These are phyloP conservation scores for Kitagawia praeruptora DNA, from an alignment of 129 eudicot genomes.

Conservation along the genomic window DNA sequence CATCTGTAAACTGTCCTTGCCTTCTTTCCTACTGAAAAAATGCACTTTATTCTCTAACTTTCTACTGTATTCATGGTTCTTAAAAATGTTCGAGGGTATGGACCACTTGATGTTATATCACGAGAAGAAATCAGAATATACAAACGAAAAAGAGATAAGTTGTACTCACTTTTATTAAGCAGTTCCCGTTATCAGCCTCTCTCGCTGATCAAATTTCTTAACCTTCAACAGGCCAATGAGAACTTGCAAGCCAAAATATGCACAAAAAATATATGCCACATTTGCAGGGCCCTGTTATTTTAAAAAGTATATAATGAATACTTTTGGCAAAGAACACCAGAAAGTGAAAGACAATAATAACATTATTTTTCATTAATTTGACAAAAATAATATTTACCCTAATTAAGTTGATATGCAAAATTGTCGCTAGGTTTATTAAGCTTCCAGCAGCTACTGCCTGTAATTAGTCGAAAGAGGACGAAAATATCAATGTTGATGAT, in stretches of 20 bases:
- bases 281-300: conserved; percentile 63
- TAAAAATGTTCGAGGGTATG: background rate
- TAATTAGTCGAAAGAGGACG: conserved; percentile 12
- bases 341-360: background rate
- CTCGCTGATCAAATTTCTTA: conserved; percentile 76
- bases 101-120: background rate
- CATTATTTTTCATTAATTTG: background rate
- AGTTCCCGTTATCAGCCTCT: conserved; percentile 84
- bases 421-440: conserved; percentile 77
- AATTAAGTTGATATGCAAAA: conserved; percentile 63
- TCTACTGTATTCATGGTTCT: background rate
- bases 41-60: background rate
- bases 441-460: conserved; percentile 98
- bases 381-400: conserved; percentile 34
- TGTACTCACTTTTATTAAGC: conserved; percentile 59
- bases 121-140: background rate
- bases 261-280: conserved; percentile 56
- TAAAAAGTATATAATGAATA: background rate
- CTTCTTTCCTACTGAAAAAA: background rate
- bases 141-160: background rate
- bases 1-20: background rate
- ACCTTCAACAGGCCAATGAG: conserved; percentile 81
- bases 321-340: conserved; percentile 5
- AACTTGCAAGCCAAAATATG: conserved; percentile 80
- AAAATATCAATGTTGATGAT: background rate